These are phyloP conservation scores for Coemansia sp. DNA, from an alignment of 192 early-diverging fungal genomes.

Conservation along the genomic window DNA sequence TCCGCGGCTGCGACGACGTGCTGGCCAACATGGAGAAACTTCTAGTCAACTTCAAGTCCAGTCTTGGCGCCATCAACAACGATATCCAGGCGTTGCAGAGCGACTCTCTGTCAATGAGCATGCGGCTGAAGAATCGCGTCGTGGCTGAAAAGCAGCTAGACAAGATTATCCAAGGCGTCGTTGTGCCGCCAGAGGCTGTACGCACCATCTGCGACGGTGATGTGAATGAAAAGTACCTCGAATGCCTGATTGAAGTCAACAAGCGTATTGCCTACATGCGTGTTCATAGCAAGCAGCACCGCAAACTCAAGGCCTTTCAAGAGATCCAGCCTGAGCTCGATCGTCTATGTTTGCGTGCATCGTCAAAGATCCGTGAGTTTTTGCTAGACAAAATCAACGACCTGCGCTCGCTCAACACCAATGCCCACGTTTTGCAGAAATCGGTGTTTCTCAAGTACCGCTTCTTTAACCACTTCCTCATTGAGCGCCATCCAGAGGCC, in stretches of 20 bases:
- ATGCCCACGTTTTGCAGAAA: slow-evolving; percentile 90
- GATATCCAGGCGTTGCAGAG: slow-evolving; percentile 89
- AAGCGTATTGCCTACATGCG: slow-evolving; percentile 83
- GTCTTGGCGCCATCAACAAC: slow-evolving; percentile 81
- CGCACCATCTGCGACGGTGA: slow-evolving; percentile 89
- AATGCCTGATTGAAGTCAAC: slow-evolving; percentile 81
- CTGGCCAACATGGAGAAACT: slow-evolving; percentile 83
- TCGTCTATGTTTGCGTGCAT: slow-evolving; percentile 76
- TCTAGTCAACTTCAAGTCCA: slow-evolving; percentile 80
- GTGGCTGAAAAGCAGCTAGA: slow-evolving; percentile 73
- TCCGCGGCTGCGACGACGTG: slow-evolving; percentile 69
- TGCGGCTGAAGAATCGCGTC: slow-evolving; percentile 80
- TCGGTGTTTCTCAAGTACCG: slow-evolving; percentile 90
- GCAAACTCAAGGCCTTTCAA: slow-evolving; percentile 73
- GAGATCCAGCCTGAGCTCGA: slow-evolving; percentile 93
- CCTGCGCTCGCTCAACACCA: slow-evolving; percentile 86
- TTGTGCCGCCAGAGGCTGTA: slow-evolving; percentile 72
- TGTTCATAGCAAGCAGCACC: slow-evolving; percentile 66
- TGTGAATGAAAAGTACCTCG: slow-evolving; percentile 86
- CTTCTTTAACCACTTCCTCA: slow-evolving; percentile 85
- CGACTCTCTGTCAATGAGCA: slow-evolving; percentile 75
- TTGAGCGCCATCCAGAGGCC: slow-evolving; percentile 83
- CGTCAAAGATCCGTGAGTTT: slow-evolving; percentile 84
- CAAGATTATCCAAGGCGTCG: slow-evolving; percentile 78
- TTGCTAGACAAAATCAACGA: slow-evolving; percentile 82